Conservation (phyloP, 2,329 filamentous ascomycete genomes). For the Penicillium sp. region DNA sequence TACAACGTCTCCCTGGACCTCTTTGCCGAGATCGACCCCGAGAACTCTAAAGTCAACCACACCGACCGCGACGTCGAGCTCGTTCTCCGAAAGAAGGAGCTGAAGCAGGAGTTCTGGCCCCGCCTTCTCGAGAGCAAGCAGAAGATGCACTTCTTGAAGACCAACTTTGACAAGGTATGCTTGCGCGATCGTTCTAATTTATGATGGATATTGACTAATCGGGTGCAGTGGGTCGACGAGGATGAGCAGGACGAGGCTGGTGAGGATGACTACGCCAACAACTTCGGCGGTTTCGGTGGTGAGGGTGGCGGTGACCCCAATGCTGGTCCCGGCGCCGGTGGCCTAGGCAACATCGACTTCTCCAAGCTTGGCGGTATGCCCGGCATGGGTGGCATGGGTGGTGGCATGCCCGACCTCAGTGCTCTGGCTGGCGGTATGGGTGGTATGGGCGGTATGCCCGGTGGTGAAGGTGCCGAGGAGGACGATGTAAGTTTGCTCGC, state of each 20-base stretch:
- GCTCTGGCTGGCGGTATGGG: slow-evolving; percentile 38
- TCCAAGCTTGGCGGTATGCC: slow-evolving; percentile 75
- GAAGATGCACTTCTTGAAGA: slow-evolving; percentile 96
- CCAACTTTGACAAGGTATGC: slow-evolving; percentile 90
- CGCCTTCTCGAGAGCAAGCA: slow-evolving; percentile 85
- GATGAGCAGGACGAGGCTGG: slow-evolving; percentile 92
- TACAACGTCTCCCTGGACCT: slow-evolving; percentile 87
- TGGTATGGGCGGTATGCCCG: slow-evolving; percentile 15
- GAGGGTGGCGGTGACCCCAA: slow-evolving; percentile 20
- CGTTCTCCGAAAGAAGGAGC: slow-evolving; percentile 94
- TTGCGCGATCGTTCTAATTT: not conserved
- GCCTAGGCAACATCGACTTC: slow-evolving; percentile 89
- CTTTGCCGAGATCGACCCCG: slow-evolving; percentile 84
- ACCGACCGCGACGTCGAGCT: slow-evolving; percentile 84
- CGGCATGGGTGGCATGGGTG: slow-evolving; percentile 44
- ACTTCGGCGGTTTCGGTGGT: slow-evolving; percentile 52
- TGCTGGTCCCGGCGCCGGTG: slow-evolving; percentile 35
- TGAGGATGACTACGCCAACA: slow-evolving; percentile 68
- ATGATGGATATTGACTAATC: slow-evolving; percentile 16
- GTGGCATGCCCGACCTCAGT: slow-evolving; percentile 52
- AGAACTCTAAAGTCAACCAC: slow-evolving; percentile 82
- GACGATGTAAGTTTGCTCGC: slow-evolving; percentile 53
- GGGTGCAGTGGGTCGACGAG: slow-evolving; percentile 83
- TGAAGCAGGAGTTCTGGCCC: slow-evolving; percentile 93
- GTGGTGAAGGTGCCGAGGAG: slow-evolving; percentile 37